Conservation (phyloP, 805 yeast species). For the Candida wancherniae region DNA sequence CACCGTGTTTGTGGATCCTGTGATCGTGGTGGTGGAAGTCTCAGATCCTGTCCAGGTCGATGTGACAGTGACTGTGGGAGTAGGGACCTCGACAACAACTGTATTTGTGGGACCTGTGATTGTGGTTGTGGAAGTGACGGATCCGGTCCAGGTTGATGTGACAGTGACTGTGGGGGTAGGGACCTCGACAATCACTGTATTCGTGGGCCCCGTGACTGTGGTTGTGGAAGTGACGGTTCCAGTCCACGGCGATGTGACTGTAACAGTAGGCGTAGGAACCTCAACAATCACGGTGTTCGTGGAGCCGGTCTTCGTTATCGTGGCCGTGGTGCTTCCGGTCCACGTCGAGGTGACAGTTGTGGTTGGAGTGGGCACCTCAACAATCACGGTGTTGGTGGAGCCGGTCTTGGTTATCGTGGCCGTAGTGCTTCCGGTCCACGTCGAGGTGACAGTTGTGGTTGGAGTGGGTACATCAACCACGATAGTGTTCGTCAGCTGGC, state of each 20-base stretch:
- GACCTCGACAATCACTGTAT: slow-evolving; percentile 7
- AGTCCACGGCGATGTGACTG: slow-evolving; percentile 9
- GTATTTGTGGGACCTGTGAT: slow-evolving; percentile 1
- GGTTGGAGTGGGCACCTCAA: slow-evolving; percentile 9
- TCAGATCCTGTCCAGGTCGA: slow-evolving; percentile 10
- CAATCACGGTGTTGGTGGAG: slow-evolving; percentile 7
- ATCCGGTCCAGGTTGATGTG: slow-evolving; percentile 9
- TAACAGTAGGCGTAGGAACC: slow-evolving; percentile 6
- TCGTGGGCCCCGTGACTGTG: not conserved
- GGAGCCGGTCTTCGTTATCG: slow-evolving; percentile 2
- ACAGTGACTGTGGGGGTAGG: slow-evolving; percentile 10
- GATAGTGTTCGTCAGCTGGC: slow-evolving; percentile 6
- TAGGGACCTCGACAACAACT: slow-evolving; percentile 10
- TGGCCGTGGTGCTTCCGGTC: slow-evolving; percentile 2
- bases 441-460: slow-evolving; percentile 2
- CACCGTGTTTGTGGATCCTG: slow-evolving; percentile 11
- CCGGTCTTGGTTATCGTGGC: slow-evolving; percentile 2
- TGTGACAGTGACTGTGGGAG: slow-evolving; percentile 7
- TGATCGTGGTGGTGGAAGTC: slow-evolving; percentile 8
- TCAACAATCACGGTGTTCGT: slow-evolving; percentile 11
- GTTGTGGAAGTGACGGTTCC: slow-evolving; percentile 3
- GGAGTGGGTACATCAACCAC: slow-evolving; percentile 8
- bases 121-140: slow-evolving; percentile 1
- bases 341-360: slow-evolving; percentile 1
- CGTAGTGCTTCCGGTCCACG: slow-evolving; percentile 1